phyloP scores from a whole-genome alignment of 306 rosid genomes.

The Prunus mongolica region DNA sequence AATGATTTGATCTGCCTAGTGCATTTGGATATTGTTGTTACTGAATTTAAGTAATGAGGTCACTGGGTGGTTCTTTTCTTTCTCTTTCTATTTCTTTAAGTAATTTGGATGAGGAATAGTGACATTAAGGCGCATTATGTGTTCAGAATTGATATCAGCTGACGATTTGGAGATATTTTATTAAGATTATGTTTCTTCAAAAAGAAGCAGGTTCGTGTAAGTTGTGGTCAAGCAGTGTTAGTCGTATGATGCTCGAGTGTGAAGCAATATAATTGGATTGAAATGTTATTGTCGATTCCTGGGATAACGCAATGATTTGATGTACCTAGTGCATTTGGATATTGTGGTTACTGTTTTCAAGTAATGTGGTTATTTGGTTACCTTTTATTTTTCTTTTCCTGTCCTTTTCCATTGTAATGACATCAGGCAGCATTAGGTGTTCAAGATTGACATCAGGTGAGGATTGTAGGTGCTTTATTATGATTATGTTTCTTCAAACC shows the following conservation, averaged over 20 bases:
- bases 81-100: neutral
- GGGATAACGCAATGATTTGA: conserved; percentile 1
- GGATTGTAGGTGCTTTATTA: conserved; percentile 5
- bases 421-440: neutral
- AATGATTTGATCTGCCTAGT: neutral
- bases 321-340: neutral
- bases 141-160: neutral
- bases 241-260: neutral
- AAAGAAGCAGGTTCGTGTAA: neutral
- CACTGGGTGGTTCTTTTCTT: neutral
- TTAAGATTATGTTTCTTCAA: neutral
- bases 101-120: neutral
- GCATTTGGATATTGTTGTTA: neutral
- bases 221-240: neutral
- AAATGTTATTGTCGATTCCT: neutral
- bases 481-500: neutral
- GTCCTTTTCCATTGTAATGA: neutral
- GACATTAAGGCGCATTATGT: neutral
- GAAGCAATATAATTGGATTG: conserved; percentile 6
- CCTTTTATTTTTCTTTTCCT: neutral
- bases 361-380: neutral
- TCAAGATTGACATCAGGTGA: neutral
- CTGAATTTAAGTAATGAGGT: neutral
- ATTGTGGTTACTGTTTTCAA: neutral
- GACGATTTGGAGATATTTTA: conserved; percentile 3